These are phyloP conservation scores for Xylariaceae sp. DNA, from an alignment of 2,329 filamentous ascomycete species.

Conservation along the genomic window DNA sequence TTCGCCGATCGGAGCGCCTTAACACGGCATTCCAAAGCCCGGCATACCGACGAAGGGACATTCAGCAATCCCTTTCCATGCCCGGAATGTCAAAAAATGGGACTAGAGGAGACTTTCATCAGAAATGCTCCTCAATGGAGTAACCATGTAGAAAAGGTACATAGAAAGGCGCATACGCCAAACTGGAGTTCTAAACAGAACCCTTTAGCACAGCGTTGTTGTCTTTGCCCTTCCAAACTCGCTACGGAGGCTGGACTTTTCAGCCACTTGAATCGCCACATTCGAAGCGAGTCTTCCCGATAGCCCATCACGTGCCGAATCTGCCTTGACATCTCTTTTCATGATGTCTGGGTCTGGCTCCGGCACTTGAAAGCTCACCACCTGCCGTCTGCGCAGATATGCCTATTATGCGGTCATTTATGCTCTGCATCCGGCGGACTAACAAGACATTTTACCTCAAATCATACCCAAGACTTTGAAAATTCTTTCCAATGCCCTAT, in stretches of 20 bases:
- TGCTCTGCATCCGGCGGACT: background rate
- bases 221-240: slow-evolving; percentile 1
- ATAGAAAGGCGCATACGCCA: slow-evolving; percentile 2
- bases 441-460: too few species aligned
- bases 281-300: background rate
- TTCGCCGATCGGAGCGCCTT: background rate
- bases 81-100: slow-evolving; percentile 1
- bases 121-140: background rate
- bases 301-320: slow-evolving; percentile 1
- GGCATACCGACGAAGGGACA: background rate
- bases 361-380: background rate
- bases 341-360: background rate
- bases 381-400: slow-evolving; percentile 1
- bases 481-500: slow-evolving; percentile 1
- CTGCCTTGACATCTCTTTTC: slow-evolving; percentile 1
- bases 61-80: slow-evolving; percentile 2
- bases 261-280: too few species aligned
- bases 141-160: too few species aligned
- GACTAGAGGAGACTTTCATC: slow-evolving; percentile 1
- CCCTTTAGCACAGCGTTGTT: slow-evolving; percentile 1
- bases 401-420: background rate
- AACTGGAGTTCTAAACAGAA: slow-evolving; percentile 5
- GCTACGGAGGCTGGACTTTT: slow-evolving; percentile 1
- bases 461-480: too few species aligned
- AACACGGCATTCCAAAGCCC: slow-evolving; percentile 1